phyloP scores from a whole-genome alignment of 208 protist genomes.

The Crithidia mellificae region DNA sequence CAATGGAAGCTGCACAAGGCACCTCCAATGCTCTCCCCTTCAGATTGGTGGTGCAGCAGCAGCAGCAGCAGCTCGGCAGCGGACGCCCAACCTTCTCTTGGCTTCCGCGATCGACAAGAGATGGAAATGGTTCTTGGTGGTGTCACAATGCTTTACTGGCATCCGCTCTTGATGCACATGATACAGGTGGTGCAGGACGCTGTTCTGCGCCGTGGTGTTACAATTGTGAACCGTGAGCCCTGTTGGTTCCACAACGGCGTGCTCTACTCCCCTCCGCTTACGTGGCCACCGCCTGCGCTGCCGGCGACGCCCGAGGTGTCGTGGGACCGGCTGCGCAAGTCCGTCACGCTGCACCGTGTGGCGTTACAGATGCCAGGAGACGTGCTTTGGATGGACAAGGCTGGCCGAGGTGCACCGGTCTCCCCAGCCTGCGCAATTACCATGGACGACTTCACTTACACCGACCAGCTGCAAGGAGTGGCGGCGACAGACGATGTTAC shows the following conservation, averaged over 20 bases:
- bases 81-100: not conserved
- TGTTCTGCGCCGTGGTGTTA: constrained; percentile 15
- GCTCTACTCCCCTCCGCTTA: constrained; percentile 23
- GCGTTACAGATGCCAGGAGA: constrained; percentile 18
- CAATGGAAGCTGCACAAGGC: constrained; percentile 22
- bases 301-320: not conserved
- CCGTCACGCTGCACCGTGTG: constrained; percentile 6
- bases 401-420: not conserved
- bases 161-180: constrained; percentile 25
- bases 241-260: constrained; percentile 28
- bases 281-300: constrained; percentile 11
- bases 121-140: constrained; percentile 9
- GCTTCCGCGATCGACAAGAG: constrained; percentile 27
- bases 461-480: not conserved
- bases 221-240: constrained; percentile 21
- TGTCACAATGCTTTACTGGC: constrained; percentile 25
- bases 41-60: constrained; percentile 23
- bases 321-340: constrained; percentile 26
- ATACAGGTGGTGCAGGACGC: constrained; percentile 14
- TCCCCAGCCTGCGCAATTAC: not conserved
- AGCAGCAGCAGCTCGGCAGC: too few relatives aligned
- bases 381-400: constrained; percentile 16
- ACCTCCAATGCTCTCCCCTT: constrained; percentile 29
- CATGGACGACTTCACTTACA: not conserved
- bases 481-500: not conserved